phyloP scores from a whole-genome alignment of 495 filamentous ascomycete species.

The Patellaria atrata region DNA sequence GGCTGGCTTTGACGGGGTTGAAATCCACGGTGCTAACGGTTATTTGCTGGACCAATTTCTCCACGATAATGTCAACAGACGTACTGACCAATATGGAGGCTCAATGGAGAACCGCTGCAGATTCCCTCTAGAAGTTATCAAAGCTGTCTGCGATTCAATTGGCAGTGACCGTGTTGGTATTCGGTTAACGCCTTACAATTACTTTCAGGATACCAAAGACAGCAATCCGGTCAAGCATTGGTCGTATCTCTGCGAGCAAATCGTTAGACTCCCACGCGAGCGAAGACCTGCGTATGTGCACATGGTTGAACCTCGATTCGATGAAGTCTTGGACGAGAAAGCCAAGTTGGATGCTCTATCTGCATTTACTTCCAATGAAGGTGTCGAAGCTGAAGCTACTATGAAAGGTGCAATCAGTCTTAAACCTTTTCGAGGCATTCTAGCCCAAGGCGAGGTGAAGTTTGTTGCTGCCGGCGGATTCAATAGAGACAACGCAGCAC shows the following conservation, averaged over 20 bases:
- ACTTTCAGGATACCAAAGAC: conserved; percentile 18
- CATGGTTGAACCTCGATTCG: conserved; percentile 19
- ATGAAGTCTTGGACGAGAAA: conserved; percentile 17
- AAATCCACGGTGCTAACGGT: conserved; percentile 39
- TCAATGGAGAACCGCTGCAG: conserved; percentile 35
- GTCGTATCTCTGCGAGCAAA: conserved; percentile 15
- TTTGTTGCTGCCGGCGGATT: conserved; percentile 18
- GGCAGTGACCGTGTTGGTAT: conserved; percentile 29
- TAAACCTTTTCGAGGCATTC: conserved; percentile 10
- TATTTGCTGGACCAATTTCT: conserved; percentile 44
- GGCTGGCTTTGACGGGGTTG: conserved; percentile 17
- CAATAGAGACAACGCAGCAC: conserved; percentile 16
- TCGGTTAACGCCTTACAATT: conserved; percentile 31
- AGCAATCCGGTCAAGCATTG: conserved; percentile 18
- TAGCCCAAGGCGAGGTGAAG: conserved; percentile 12
- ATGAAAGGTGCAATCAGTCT: conserved; percentile 10
- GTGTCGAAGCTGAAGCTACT: conserved; percentile 14
- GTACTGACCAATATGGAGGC: conserved; percentile 39
- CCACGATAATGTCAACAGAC: conserved; percentile 35
- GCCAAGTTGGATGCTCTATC: conserved; percentile 17
- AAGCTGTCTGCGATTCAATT: conserved; percentile 25
- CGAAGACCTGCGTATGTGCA: conserved; percentile 15
- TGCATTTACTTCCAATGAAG: conserved; percentile 9
- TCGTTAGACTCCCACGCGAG: conserved; percentile 7
- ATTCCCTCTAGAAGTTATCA: conserved; percentile 33